These are phyloP conservation scores for Alnus glutinosa DNA, from an alignment of 306 rosid genomes.

Conservation along the genomic window DNA sequence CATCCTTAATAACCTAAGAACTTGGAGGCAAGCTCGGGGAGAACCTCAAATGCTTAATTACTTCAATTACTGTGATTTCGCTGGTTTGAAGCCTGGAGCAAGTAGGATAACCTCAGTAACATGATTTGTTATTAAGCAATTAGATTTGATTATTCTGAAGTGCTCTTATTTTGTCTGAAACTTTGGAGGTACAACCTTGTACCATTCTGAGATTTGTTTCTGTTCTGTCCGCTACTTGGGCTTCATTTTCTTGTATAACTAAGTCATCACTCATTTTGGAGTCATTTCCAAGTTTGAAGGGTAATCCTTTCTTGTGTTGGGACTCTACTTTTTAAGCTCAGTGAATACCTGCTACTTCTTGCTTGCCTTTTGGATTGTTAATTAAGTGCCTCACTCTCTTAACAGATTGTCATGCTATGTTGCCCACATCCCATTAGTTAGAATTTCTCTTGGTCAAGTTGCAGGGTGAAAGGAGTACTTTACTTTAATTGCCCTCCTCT, in stretches of 20 bases:
- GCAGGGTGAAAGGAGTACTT: conserved; percentile 82
- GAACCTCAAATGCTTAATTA: too few species aligned
- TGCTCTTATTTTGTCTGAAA: background rate
- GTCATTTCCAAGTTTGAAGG: background rate
- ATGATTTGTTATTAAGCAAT: too few species aligned
- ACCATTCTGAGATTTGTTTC: background rate
- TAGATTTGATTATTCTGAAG: too few species aligned
- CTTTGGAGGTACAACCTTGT: background rate
- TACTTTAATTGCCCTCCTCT: conserved; percentile 77
- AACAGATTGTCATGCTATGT: conserved; percentile 5
- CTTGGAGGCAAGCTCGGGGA: too few species aligned
- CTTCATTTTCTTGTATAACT: background rate
- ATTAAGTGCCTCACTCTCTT: background rate
- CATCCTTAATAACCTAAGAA: background rate
- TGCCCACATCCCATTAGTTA: background rate
- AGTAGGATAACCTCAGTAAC: too few species aligned
- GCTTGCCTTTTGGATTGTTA: background rate
- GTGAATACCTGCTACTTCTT: background rate
- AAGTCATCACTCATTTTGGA: background rate
- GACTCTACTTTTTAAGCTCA: background rate
- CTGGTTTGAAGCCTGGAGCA: too few species aligned
- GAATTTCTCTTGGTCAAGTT: conserved; percentile 14
- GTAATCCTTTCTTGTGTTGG: background rate
- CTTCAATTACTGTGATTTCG: too few species aligned
- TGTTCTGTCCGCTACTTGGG: background rate